These are phyloP conservation scores for Nicotiana sylvestris DNA, from an alignment of 257 asterid species.

Conservation along the genomic window DNA sequence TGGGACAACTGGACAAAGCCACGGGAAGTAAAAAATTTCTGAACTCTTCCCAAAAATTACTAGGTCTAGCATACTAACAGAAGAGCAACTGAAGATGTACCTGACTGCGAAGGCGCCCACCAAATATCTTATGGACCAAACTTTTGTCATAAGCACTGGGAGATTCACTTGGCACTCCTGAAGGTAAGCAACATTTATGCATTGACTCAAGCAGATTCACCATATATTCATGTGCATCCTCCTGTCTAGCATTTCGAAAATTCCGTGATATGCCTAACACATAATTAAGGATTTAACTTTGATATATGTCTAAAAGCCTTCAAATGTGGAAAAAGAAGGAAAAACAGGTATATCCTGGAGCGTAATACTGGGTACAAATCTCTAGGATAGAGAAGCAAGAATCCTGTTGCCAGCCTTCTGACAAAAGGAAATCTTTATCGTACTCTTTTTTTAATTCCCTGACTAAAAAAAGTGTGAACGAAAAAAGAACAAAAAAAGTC, in stretches of 20 bases:
- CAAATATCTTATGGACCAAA: slow-evolving; percentile 95
- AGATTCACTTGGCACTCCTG: slow-evolving; percentile 94
- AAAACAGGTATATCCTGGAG: background rate
- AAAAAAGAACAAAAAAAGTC: background rate
- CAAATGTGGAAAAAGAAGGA: background rate
- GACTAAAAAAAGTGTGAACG: background rate
- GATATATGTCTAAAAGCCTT: slow-evolving; percentile 6
- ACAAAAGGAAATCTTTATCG: background rate
- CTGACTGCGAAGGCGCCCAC: slow-evolving; percentile 94
- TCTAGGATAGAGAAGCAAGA: background rate
- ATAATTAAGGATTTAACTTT: slow-evolving; percentile 37
- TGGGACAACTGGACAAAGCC: background rate
- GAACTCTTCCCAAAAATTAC: slow-evolving; percentile 1
- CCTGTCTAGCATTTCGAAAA: slow-evolving; percentile 89
- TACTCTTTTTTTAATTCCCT: background rate
- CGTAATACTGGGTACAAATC: background rate
- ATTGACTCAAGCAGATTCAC: slow-evolving; percentile 88
- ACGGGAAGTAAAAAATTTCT: background rate
- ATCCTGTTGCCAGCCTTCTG: background rate
- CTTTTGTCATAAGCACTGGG: slow-evolving; percentile 92
- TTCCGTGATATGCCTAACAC: slow-evolving; percentile 78
- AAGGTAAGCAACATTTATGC: slow-evolving; percentile 98
- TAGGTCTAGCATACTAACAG: background rate
- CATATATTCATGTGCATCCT: slow-evolving; percentile 99
- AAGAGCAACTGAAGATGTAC: slow-evolving; percentile 27